These are phyloP conservation scores for Alternaria alternata DNA, from an alignment of 2,329 filamentous ascomycete species.

Conservation along the genomic window DNA sequence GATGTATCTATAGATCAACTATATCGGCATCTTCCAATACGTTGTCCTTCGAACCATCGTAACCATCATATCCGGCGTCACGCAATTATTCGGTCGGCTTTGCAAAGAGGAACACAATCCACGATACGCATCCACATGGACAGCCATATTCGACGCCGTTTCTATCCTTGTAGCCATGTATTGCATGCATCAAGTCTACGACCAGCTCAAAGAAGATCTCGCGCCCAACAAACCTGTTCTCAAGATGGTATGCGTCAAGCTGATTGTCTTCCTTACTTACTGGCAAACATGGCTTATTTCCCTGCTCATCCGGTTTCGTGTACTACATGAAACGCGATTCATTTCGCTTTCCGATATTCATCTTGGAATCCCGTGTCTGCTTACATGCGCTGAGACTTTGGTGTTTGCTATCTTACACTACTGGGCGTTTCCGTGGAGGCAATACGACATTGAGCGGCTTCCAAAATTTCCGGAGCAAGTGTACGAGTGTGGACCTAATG, in stretches of 20 bases:
- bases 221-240: conserved; percentile 75
- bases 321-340: conserved; percentile 68
- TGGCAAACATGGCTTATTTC: conserved; percentile 71
- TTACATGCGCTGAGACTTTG: conserved; percentile 87
- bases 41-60: conserved; percentile 81
- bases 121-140: conserved; percentile 85
- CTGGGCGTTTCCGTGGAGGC: conserved; percentile 81
- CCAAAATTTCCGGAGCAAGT: conserved; percentile 16
- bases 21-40: conserved; percentile 85
- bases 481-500: conserved; percentile 70
- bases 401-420: conserved; percentile 80
- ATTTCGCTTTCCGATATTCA: conserved; percentile 79
- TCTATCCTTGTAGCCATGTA: conserved; percentile 88
- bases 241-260: conserved; percentile 86
- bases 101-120: conserved; percentile 82
- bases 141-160: conserved; percentile 73
- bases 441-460: conserved; percentile 62
- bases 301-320: conserved; percentile 64
- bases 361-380: conserved; percentile 78
- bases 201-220: conserved; percentile 75
- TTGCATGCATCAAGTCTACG: conserved; percentile 86
- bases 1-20: conserved; percentile 66
- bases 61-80: conserved; percentile 78
- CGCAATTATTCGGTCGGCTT: conserved; percentile 73
- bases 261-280: conserved; percentile 90